Evolutionary conservation across 495 filamentous ascomycete genomes (phyloP).

Genomic region (Evernia prunastri): DNA sequence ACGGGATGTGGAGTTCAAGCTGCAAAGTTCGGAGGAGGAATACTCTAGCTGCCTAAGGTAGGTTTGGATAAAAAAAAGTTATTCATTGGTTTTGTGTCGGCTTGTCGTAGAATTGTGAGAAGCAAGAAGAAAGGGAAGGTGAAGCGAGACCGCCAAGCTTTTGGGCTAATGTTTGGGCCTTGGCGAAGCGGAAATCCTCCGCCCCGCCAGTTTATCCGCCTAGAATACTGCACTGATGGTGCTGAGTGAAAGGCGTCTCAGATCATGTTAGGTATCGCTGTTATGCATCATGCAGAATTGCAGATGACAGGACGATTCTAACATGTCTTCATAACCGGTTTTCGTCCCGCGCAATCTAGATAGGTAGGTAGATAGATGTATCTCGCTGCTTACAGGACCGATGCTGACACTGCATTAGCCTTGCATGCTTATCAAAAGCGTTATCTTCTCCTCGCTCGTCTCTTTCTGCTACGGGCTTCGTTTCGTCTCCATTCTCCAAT

Average conservation of each 20-base stretch:
- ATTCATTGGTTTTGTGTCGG: neutral
- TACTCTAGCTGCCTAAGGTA: neutral
- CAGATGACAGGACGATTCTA: neutral
- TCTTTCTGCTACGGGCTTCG: neutral
- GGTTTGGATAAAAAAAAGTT: neutral
- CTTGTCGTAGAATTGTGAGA: neutral
- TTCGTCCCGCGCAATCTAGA: neutral
- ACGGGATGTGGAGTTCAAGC: neutral
- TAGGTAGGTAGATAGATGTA: too few species aligned
- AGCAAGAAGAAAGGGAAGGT: neutral
- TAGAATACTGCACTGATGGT: too few species aligned
- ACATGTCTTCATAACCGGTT: too few species aligned
- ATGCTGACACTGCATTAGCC: slow-evolving; percentile 1
- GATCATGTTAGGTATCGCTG: too few species aligned
- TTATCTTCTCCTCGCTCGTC: neutral
- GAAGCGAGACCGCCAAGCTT: neutral
- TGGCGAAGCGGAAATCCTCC: neutral
- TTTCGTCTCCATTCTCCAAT: neutral
- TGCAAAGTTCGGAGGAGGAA: neutral
- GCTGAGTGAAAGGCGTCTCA: too few species aligned
- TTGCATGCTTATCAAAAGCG: neutral
- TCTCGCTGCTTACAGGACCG: neutral
- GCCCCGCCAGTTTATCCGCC: too few species aligned
- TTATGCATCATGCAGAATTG: neutral
- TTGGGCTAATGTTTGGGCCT: too few species aligned